Evolutionary conservation across 1,284 basidiomycete species (phyloP).

Genomic region (Ustilago sp.): DNA sequence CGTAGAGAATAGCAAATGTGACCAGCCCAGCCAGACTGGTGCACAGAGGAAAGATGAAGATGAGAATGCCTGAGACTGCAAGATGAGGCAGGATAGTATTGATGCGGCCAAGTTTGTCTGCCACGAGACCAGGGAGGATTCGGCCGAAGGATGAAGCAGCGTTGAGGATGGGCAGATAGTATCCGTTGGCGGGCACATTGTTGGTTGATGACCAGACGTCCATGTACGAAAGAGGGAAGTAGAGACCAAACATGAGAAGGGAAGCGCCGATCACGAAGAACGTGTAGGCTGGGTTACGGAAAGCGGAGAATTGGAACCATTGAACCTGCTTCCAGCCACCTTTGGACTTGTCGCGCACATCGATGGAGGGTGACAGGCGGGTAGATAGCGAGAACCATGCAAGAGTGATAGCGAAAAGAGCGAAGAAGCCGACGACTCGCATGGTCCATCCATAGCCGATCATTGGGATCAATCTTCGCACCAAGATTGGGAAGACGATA

Average conservation of each 20-base stretch:
- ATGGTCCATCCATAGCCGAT: constrained; percentile 58
- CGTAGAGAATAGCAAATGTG: constrained; percentile 53
- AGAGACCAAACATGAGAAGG: constrained; percentile 55
- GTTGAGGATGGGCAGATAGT: constrained; percentile 59
- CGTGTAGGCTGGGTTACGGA: constrained; percentile 45
- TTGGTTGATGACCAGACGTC: constrained; percentile 40
- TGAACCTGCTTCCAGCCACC: constrained; percentile 48
- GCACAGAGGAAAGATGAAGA: constrained; percentile 53
- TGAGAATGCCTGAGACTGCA: constrained; percentile 55
- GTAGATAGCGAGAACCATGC: constrained; percentile 49
- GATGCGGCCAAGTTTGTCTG: constrained; percentile 67
- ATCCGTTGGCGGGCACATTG: constrained; percentile 37
- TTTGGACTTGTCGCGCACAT: constrained; percentile 42
- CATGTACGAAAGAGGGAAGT: constrained; percentile 55
- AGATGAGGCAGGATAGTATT: constrained; percentile 68
- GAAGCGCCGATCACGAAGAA: constrained; percentile 45
- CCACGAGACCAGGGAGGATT: constrained; percentile 66
- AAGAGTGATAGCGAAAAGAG: constrained; percentile 31
- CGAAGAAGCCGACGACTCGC: constrained; percentile 56
- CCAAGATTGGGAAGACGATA: constrained; percentile 60
- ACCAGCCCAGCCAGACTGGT: constrained; percentile 34
- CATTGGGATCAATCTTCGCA: constrained; percentile 35
- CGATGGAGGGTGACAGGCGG: constrained; percentile 43
- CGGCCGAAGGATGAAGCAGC: constrained; percentile 65
- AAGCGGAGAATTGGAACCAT: constrained; percentile 41